Percentiles rank a stretch among this genome's conserved stretches.
Evolutionary conservation across 805 yeast genomes (phyloP).

Genomic region (Candida oleophila): DNA sequence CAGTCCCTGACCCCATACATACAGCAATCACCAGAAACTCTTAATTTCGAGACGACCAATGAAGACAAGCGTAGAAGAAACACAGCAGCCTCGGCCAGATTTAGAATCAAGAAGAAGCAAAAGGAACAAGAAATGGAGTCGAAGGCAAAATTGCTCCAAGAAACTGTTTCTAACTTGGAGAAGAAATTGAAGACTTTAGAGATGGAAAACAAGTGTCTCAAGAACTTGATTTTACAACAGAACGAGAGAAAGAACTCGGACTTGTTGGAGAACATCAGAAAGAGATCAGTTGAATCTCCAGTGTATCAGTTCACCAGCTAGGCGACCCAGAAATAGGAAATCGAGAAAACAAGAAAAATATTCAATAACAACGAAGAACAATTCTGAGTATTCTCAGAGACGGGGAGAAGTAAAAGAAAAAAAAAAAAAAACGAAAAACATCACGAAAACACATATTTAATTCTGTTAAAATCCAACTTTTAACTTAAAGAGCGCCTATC

Average conservation of each 20-base stretch:
- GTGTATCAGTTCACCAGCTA: conserved; percentile 32
- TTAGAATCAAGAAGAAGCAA: conserved; percentile 86
- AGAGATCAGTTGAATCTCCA: conserved; percentile 37
- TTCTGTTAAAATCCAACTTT: conserved; percentile 31
- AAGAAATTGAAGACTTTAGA: conserved; percentile 77
- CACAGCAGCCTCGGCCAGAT: conserved; percentile 93
- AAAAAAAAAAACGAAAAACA: conserved; percentile 2
- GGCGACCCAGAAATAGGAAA: conserved; percentile 5
- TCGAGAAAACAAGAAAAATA: conserved; percentile 2
- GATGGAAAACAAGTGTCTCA: conserved; percentile 87
- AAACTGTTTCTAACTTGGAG: conserved; percentile 63
- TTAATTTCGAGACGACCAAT: conserved; percentile 20
- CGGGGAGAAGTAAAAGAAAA: conserved; percentile 5
- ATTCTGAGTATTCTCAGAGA: too few species aligned
- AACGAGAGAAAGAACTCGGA: conserved; percentile 56
- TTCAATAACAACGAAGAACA: too few species aligned
- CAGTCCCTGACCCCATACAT: background rate
- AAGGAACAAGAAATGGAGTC: conserved; percentile 91
- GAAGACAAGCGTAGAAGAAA: conserved; percentile 80
- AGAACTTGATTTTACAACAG: conserved; percentile 81
- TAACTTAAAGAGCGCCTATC: conserved; percentile 12
- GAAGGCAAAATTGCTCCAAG: conserved; percentile 69
- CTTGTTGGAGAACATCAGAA: conserved; percentile 52
- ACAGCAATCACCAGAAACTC: conserved; percentile 7
- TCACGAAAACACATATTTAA: conserved; percentile 6